phyloP scores from a whole-genome alignment of 148 eudicot genomes.

The Amaranthus palmeri region DNA sequence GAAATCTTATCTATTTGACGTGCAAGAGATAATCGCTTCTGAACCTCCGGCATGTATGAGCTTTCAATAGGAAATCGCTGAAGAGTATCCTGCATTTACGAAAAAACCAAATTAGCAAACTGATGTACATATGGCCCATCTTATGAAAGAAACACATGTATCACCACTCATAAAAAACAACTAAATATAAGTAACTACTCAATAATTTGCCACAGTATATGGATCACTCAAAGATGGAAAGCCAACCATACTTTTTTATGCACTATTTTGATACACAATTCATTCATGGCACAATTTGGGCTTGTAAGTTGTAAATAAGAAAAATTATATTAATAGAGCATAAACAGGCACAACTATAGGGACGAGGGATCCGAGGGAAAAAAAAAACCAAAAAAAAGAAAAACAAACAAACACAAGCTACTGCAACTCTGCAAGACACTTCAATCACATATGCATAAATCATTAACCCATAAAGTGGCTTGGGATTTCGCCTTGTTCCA shows the following conservation, averaged over 20 bases:
- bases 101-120: slow-evolving; percentile 7
- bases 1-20: slow-evolving; percentile 82
- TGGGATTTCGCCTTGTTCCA: too few species aligned
- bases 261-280: neutral
- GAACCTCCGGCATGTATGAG: slow-evolving; percentile 83
- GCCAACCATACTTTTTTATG: neutral
- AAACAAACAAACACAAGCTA: too few species aligned
- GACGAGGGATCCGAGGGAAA: too few species aligned
- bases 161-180: neutral
- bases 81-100: slow-evolving; percentile 58
- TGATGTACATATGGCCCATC: neutral
- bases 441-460: too few species aligned
- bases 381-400: too few species aligned
- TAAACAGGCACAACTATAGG: too few species aligned
- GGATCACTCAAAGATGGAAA: neutral
- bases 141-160: neutral
- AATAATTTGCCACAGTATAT: neutral
- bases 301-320: neutral
- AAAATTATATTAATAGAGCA: too few species aligned
- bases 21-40: slow-evolving; percentile 77
- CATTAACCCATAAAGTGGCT: too few species aligned
- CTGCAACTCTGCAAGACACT: too few species aligned
- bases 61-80: slow-evolving; percentile 71
- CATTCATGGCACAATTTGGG: neutral
- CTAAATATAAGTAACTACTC: neutral